A percentile compares a stretch with the other conserved stretches of the same genome.
Conservation (phyloP, 768 basidiomycete genomes). For the Russula brevipes region DNA sequence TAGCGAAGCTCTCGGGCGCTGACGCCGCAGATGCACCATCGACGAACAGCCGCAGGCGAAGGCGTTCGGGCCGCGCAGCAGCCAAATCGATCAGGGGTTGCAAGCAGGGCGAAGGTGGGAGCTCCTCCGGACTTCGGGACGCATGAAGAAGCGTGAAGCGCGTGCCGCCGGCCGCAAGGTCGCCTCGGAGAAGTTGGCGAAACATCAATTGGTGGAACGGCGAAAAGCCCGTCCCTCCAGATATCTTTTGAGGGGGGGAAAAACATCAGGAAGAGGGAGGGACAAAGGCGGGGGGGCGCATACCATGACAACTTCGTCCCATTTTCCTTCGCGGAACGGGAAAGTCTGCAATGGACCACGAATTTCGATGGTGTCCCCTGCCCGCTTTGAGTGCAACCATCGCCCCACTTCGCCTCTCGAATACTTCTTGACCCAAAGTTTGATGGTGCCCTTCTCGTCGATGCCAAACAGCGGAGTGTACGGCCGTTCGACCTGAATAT, state of each 20-base stretch:
- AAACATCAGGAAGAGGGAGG: background rate
- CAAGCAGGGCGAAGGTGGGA: slow-evolving; percentile 64
- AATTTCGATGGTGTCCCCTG: slow-evolving; percentile 66
- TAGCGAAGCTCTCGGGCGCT: slow-evolving; percentile 20
- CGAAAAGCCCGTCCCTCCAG: slow-evolving; percentile 83
- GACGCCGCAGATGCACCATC: slow-evolving; percentile 36
- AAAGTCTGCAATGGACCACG: slow-evolving; percentile 73
- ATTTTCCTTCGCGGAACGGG: slow-evolving; percentile 49
- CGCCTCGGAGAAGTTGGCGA: slow-evolving; percentile 39
- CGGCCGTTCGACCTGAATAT: slow-evolving; percentile 82
- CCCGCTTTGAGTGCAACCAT: slow-evolving; percentile 69
- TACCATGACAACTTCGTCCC: slow-evolving; percentile 82
- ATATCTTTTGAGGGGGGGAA: slow-evolving; percentile 49
- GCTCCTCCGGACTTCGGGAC: slow-evolving; percentile 53
- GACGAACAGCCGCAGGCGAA: slow-evolving; percentile 59
- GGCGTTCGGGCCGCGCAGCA: slow-evolving; percentile 45
- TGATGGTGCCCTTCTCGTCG: slow-evolving; percentile 59
- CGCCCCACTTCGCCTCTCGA: slow-evolving; percentile 73
- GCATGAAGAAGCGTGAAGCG: slow-evolving; percentile 72
- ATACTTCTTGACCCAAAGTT: slow-evolving; percentile 80
- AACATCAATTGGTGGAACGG: slow-evolving; percentile 79
- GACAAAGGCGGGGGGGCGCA: background rate
- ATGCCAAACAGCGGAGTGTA: slow-evolving; percentile 79
- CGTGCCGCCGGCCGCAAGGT: slow-evolving; percentile 32
- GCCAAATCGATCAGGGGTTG: slow-evolving; percentile 48